Conservation (phyloP, 148 eudicot genomes). For the Rhododendron simsii region DNA sequence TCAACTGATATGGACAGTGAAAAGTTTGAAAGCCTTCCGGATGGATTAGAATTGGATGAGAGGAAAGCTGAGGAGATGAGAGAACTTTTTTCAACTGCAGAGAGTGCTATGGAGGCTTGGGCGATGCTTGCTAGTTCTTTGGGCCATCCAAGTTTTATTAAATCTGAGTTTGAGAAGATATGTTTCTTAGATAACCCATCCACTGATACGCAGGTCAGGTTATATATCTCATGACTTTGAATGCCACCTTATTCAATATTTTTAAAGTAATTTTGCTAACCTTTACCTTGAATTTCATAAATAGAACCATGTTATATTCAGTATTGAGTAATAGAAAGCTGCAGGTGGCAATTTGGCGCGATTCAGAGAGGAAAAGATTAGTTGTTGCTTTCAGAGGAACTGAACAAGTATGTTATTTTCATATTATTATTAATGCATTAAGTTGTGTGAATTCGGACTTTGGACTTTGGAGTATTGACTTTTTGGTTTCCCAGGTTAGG, state of each 20-base stretch:
- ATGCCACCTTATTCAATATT: neutral
- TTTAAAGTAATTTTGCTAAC: neutral
- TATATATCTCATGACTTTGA: neutral
- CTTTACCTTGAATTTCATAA: neutral
- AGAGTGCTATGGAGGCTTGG: constrained; percentile 99
- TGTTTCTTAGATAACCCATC: constrained; percentile 84
- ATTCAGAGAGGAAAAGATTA: constrained; percentile 63
- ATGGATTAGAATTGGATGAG: constrained; percentile 49
- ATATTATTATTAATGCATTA: neutral
- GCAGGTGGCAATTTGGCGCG: constrained; percentile 99
- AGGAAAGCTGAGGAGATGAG: constrained; percentile 81
- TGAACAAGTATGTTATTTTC: constrained; percentile 72
- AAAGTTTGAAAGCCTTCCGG: constrained; percentile 17
- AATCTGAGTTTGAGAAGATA: constrained; percentile 91
- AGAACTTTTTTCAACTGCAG: constrained; percentile 82
- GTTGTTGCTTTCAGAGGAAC: constrained; percentile 98
- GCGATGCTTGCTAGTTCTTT: constrained; percentile 89
- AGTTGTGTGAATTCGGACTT: constrained; percentile 8
- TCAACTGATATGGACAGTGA: constrained; percentile 28
- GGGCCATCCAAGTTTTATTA: constrained; percentile 89
- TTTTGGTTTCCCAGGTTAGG: constrained; percentile 48
- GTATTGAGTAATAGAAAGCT: constrained; percentile 16
- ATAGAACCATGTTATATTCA: neutral
- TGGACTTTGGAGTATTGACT: constrained; percentile 22
- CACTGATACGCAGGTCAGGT: constrained; percentile 89